Evolutionary conservation across 2,329 filamentous ascomycete species (phyloP).

Genomic region (Simplicillium aogashimaense): DNA sequence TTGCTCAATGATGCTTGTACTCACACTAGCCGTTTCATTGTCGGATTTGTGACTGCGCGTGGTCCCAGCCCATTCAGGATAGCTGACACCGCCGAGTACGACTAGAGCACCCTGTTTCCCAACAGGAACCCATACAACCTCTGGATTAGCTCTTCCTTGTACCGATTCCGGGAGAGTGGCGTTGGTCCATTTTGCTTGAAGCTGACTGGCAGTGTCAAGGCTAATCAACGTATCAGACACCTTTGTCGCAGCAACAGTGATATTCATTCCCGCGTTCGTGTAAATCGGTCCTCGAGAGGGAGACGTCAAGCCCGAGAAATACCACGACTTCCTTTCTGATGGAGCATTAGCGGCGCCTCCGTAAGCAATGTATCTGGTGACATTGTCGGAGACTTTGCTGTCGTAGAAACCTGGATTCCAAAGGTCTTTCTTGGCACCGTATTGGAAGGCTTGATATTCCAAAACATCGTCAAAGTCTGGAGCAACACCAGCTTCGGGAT

Average conservation of each 20-base stretch:
- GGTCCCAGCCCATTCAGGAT: constrained; percentile 38
- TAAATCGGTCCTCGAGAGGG: constrained; percentile 39
- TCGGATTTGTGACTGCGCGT: constrained; percentile 12
- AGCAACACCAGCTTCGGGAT: constrained; percentile 21
- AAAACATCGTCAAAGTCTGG: constrained; percentile 34
- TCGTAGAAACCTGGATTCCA: constrained; percentile 34
- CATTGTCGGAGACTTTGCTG: constrained; percentile 25
- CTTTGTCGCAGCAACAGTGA: constrained; percentile 26
- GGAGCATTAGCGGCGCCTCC: constrained; percentile 56
- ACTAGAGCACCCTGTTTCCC: constrained; percentile 67
- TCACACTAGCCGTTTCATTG: constrained; percentile 21
- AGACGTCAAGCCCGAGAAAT: constrained; percentile 55
- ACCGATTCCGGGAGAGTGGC: constrained; percentile 37
- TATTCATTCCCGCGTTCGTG: constrained; percentile 17
- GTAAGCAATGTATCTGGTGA: constrained; percentile 54
- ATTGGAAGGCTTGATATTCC: constrained; percentile 42
- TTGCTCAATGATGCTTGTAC: too few relatives aligned
- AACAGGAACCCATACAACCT: constrained; percentile 68
- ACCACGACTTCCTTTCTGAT: constrained; percentile 62
- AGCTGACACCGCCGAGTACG: constrained; percentile 63
- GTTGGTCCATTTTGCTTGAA: constrained; percentile 46
- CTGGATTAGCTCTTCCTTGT: constrained; percentile 48
- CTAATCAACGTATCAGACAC: constrained; percentile 48
- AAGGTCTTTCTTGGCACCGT: constrained; percentile 31
- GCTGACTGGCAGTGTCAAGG: constrained; percentile 46